Percentiles rank a stretch among this genome's conserved stretches.
Conservation (phyloP, 306 rosid genomes). For the Amphicarpaea edgeworthii region DNA sequence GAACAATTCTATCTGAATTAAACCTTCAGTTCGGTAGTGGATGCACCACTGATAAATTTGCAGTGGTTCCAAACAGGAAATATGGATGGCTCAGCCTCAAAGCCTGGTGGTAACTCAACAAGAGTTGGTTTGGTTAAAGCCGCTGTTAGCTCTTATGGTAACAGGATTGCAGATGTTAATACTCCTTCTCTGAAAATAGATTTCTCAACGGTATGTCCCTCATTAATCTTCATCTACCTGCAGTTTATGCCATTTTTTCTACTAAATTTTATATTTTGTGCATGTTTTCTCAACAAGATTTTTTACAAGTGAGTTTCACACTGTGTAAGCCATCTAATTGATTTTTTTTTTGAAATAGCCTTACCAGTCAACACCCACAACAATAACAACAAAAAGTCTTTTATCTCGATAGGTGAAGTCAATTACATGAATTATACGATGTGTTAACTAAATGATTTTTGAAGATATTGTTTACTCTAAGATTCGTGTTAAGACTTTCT, state of each 20-base stretch:
- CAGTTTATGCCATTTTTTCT: not conserved
- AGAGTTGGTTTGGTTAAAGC: constrained; percentile 12
- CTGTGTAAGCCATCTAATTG: not conserved
- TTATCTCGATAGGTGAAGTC: not conserved
- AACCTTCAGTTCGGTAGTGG: too few species aligned
- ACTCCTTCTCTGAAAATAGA: not conserved
- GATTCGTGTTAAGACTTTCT: too few species aligned
- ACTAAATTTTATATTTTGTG: not conserved
- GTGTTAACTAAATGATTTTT: too few species aligned
- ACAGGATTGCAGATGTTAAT: constrained; percentile 1
- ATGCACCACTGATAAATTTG: not conserved
- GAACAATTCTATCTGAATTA: too few species aligned
- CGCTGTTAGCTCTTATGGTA: not conserved
- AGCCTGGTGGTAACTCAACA: not conserved
- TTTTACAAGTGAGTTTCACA: not conserved
- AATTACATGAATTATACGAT: too few species aligned
- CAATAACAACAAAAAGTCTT: not conserved
- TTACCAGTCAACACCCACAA: not conserved
- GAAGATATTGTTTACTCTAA: too few species aligned
- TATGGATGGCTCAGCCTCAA: constrained; percentile 1
- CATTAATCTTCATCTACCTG: not conserved
- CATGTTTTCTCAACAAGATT: not conserved
- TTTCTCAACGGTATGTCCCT: not conserved
- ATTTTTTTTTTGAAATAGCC: not conserved
- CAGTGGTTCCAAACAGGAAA: not conserved